Conservation (phyloP, 768 basidiomycete species). For the Favolaschia claudopus region DNA sequence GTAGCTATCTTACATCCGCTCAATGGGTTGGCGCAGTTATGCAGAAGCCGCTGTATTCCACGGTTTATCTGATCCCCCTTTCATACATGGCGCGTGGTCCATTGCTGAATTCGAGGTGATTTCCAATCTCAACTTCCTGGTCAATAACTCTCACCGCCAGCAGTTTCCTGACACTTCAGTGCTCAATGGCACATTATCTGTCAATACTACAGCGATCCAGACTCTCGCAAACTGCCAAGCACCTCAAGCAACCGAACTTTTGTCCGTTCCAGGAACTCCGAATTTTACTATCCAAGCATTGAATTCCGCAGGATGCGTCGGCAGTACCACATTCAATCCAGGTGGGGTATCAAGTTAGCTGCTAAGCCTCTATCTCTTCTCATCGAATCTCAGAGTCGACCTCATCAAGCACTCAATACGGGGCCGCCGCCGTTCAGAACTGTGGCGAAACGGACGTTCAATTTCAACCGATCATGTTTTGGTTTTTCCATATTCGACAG, state of each 20-base stretch:
- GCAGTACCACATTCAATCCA: constrained; percentile 46
- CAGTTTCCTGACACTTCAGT: constrained; percentile 52
- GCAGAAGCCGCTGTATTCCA: constrained; percentile 54
- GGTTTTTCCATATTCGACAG: constrained; percentile 63
- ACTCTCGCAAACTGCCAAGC: constrained; percentile 60
- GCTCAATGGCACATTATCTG: constrained; percentile 60
- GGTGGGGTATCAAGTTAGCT: constrained; percentile 1
- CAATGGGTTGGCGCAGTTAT: constrained; percentile 28
- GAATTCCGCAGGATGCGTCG: constrained; percentile 58
- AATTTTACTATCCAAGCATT: constrained; percentile 49
- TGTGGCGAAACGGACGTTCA: constrained; percentile 40
- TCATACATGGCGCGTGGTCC: constrained; percentile 60
- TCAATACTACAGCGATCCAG: constrained; percentile 60
- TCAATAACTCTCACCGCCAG: background rate
- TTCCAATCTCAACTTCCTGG: background rate
- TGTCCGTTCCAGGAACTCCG: constrained; percentile 21
- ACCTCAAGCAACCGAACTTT: constrained; percentile 33
- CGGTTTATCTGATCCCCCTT: constrained; percentile 63
- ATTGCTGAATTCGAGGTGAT: constrained; percentile 59
- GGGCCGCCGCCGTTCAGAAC: constrained; percentile 47
- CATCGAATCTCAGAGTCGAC: background rate
- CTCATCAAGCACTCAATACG: constrained; percentile 48
- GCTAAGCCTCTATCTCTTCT: background rate
- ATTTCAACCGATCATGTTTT: constrained; percentile 70
- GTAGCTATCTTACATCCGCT: background rate